Evolutionary conservation across 805 yeast genomes (phyloP), one percentile per base, ranked within the genome.

Genomic region (Lipomyces sp.): DNA sequence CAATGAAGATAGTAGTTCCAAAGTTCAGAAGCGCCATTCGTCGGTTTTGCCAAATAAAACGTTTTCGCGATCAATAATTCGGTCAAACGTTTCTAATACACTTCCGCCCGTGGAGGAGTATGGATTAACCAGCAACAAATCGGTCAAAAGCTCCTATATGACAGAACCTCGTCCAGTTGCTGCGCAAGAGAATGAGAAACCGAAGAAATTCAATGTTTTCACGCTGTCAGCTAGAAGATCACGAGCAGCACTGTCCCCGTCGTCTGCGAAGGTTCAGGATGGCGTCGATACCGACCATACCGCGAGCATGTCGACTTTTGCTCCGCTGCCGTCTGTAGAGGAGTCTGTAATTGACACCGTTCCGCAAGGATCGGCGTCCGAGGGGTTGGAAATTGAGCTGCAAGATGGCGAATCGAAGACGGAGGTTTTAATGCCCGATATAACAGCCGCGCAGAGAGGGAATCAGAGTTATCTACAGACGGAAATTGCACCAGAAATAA

Each of bases 151-250:
- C 48, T 24, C 24, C 8, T 15, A 18, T 42, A 15, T 42, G 24
- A 4, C 48, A n/a, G 48, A 7, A 15, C 24, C 48, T 15, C 13
- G 48, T 11, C 48, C 48, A 5, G 48, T 15, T 42, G 48, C n/a
- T 7, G 8, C 8, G 48, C 48, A 5, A 42, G 48, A 2, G 15
- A 59, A 34, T 13, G 42, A 35, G 39, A 6, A 18, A 7, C 11
- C 62, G 39, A 42, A 29, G 39, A 48, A 53, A 11, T n/a, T 35
- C 24, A 58, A 53, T 29, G 54, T 63, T 13, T 63, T 63, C n/a
- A 59, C 66, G 24, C 18, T 35, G 24, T 30, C 56, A 10, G 66
- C 66, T 18, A 18, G 66, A 18, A 58, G 53, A 37, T 59, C 66
- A 11, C 32, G 66, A 13, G 63, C 63, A 11, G 66, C 66, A 11